These are phyloP conservation scores for Colletotrichum brevisporum DNA, from an alignment of 2,329 filamentous ascomycete genomes.

Conservation along the genomic window DNA sequence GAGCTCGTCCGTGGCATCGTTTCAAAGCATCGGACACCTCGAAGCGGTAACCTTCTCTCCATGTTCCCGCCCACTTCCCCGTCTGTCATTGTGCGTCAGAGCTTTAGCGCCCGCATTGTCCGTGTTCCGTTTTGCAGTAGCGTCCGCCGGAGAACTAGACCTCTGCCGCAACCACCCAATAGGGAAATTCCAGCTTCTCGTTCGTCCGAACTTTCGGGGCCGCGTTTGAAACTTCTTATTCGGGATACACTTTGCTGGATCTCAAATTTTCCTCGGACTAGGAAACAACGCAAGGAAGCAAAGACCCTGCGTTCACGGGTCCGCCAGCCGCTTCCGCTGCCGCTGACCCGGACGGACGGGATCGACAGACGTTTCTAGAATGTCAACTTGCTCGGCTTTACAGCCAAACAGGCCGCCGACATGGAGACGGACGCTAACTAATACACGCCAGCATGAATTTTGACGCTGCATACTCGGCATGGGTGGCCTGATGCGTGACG, in stretches of 20 bases:
- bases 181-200: not conserved
- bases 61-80: not conserved
- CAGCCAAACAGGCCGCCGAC: not conserved
- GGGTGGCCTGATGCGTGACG: not conserved
- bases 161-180: not conserved
- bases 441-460: not conserved
- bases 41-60: not conserved
- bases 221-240: slow-evolving; percentile 26
- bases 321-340: slow-evolving; percentile 10
- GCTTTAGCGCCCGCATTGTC: not conserved
- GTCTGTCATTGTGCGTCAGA: slow-evolving; percentile 6
- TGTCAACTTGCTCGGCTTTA: slow-evolving; percentile 1
- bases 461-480: not conserved
- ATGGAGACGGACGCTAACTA: not conserved
- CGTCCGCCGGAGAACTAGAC: not conserved
- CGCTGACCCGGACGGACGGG: not conserved
- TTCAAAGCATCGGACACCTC: slow-evolving; percentile 27
- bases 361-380: slow-evolving; percentile 9
- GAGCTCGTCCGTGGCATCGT: slow-evolving; percentile 7
- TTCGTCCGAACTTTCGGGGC: slow-evolving; percentile 25
- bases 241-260: not conserved
- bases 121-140: not conserved
- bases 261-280: not conserved
- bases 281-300: slow-evolving; percentile 19
- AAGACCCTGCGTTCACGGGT: slow-evolving; percentile 5